These are phyloP conservation scores for Pyrenochaeta sp. DNA, from an alignment of 2,329 filamentous ascomycete genomes.

Conservation along the genomic window DNA sequence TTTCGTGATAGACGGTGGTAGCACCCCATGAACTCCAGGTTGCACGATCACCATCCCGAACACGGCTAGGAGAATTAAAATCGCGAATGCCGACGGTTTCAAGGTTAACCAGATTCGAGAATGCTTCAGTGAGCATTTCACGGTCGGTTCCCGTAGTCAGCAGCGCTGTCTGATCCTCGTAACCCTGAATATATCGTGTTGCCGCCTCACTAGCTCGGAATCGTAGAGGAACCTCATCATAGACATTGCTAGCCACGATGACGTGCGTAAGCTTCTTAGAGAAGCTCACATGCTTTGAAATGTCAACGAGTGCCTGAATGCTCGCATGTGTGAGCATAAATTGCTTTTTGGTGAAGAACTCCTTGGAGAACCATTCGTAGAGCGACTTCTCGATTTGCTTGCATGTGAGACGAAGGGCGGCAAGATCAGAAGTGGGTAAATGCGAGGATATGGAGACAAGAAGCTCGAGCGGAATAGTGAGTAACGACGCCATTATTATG, in stretches of 20 bases:
- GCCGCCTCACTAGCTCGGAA: slow-evolving; percentile 23
- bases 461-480: slow-evolving; percentile 65
- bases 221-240: slow-evolving; percentile 19
- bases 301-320: slow-evolving; percentile 60
- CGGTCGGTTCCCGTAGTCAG: slow-evolving; percentile 57
- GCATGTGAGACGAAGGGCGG: slow-evolving; percentile 64
- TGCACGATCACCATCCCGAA: slow-evolving; percentile 56
- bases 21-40: slow-evolving; percentile 67
- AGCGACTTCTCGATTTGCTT: slow-evolving; percentile 63
- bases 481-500: slow-evolving; percentile 31
- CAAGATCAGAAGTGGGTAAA: slow-evolving; percentile 65
- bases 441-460: slow-evolving; percentile 61
- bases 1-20: slow-evolving; percentile 49
- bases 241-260: slow-evolving; percentile 59
- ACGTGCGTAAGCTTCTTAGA: slow-evolving; percentile 56
- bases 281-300: slow-evolving; percentile 50
- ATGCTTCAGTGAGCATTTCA: slow-evolving; percentile 65
- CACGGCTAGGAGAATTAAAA: slow-evolving; percentile 60
- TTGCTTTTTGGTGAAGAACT: slow-evolving; percentile 72
- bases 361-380: slow-evolving; percentile 64
- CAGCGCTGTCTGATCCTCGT: slow-evolving; percentile 36
- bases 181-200: slow-evolving; percentile 26
- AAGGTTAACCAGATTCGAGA: slow-evolving; percentile 64
- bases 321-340: slow-evolving; percentile 70
- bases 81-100: slow-evolving; percentile 67